Conservation (phyloP, 2,329 filamentous ascomycete genomes). For the Ophiostoma himal-ulmi region DNA sequence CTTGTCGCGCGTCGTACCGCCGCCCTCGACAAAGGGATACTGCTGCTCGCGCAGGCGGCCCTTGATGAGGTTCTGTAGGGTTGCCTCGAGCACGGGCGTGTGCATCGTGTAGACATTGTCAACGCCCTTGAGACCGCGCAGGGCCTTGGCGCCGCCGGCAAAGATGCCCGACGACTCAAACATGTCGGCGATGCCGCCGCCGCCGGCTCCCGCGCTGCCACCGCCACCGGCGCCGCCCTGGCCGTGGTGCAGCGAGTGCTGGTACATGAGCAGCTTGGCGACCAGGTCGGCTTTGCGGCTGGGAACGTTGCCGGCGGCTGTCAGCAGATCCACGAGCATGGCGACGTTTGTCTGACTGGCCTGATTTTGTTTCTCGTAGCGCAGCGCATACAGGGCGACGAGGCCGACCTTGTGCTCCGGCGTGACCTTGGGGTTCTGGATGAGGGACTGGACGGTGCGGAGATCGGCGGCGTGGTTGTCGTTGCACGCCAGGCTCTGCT, state of each 20-base stretch:
- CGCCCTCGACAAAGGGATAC: conserved; percentile 87
- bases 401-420: conserved; percentile 80
- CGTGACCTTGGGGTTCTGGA: conserved; percentile 72
- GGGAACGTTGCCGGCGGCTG: conserved; percentile 75
- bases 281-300: conserved; percentile 72
- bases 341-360: conserved; percentile 75
- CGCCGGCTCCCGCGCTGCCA: conserved; percentile 65
- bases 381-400: conserved; percentile 88
- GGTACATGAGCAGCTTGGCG: conserved; percentile 75
- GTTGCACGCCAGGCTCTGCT: conserved; percentile 94
- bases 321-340: conserved; percentile 79
- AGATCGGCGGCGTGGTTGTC: conserved; percentile 89
- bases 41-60: conserved; percentile 78
- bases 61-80: conserved; percentile 88
- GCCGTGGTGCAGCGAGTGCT: conserved; percentile 74
- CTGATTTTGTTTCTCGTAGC: conserved; percentile 81
- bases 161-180: conserved; percentile 92
- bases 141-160: conserved; percentile 66
- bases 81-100: conserved; percentile 78
- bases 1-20: conserved; percentile 78
- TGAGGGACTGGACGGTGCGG: conserved; percentile 78
- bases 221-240: conserved; percentile 78
- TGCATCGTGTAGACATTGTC: conserved; percentile 99
- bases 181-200: conserved; percentile 77
- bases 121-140: conserved; percentile 93